Evolutionary conservation across 805 yeast genomes (phyloP).

Genomic region (Ogataea angusta): DNA sequence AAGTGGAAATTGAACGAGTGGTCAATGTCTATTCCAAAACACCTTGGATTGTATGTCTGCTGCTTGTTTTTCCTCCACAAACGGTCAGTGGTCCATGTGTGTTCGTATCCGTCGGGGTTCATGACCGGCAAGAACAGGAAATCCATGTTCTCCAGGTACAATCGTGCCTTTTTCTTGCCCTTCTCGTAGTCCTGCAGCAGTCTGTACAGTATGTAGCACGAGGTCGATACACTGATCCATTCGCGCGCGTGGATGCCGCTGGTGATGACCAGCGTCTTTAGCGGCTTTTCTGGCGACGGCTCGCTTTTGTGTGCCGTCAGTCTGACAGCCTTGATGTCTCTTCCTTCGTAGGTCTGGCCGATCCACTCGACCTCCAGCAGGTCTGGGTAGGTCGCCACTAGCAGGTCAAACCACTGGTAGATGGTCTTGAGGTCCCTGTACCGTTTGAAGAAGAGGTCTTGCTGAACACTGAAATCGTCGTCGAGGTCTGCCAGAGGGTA

Average conservation of each 20-base stretch:
- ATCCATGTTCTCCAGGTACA: slow-evolving; percentile 56
- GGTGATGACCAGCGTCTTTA: slow-evolving; percentile 67
- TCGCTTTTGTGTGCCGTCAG: slow-evolving; percentile 44
- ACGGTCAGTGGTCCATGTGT: slow-evolving; percentile 76
- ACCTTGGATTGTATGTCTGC: slow-evolving; percentile 58
- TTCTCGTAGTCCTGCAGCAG: slow-evolving; percentile 46
- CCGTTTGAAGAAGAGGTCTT: slow-evolving; percentile 64
- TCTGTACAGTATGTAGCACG: slow-evolving; percentile 51
- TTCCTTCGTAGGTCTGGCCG: slow-evolving; percentile 74
- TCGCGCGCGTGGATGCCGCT: slow-evolving; percentile 91
- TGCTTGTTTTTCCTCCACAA: slow-evolving; percentile 90
- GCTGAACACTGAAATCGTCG: slow-evolving; percentile 4
- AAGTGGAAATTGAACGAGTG: slow-evolving; percentile 79
- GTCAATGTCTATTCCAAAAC: slow-evolving; percentile 84
- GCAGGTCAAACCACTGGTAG: slow-evolving; percentile 64
- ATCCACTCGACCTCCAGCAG: slow-evolving; percentile 60
- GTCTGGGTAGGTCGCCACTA: slow-evolving; percentile 61
- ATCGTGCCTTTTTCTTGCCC: slow-evolving; percentile 38
- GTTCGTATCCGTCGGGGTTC: slow-evolving; percentile 89
- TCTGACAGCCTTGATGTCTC: slow-evolving; percentile 66
- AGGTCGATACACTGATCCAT: slow-evolving; percentile 77
- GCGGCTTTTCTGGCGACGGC: slow-evolving; percentile 26
- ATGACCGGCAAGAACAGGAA: slow-evolving; percentile 77
- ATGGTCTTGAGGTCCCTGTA: slow-evolving; percentile 68
- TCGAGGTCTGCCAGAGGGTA: slow-evolving; percentile 36